Evolutionary conservation across 495 filamentous ascomycete genomes (phyloP), one percentile per base, ranked within the genome.

Genomic region (Aspergillus haitiensis): DNA sequence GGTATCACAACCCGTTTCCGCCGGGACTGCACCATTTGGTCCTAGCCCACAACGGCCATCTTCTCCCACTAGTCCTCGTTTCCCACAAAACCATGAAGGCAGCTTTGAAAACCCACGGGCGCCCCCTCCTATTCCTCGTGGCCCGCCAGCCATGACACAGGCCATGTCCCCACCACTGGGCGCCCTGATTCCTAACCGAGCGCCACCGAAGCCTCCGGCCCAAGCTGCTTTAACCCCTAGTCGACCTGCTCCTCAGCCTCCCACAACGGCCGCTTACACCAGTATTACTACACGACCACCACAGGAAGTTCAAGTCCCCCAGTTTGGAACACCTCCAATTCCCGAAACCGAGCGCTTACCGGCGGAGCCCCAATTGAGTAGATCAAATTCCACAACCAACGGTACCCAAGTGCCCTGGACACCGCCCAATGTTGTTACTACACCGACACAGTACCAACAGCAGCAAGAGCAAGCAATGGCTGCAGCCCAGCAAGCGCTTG

Each of bases 101-200:
- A 98, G 92, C 78, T 98, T 98, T 70, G 94, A 98, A 75, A 98
- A 98, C 64, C 94, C 94, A 45, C 85, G 94, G 58, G 89, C 93
- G 8, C 90, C 94, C 13, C 94, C 94, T 58, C 94, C 94, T 3
- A 88, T 97, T 52, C 94, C 94, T 58, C 78, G 85, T 55, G 84
- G 71, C 64, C 61, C 72, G 27, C 65, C 72, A n/a, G 60, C 64
- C 37, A 59, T 40, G 7, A 27, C 62, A 2, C 63, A 64, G 10
- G 34, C 62, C 10, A 71, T 76, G 64, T 71, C 73, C 34, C 72
- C 73, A 16, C 65, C 72, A 7, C 37, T 72, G 27, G 70, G 72
- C 9, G 64, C 72, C 36, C 65, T 80, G 56, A 62, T 78, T 2
- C 77, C 77, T 8, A 76, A 78, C 46, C 73, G 77, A 15, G 71